Evolutionary conservation across 2,329 filamentous ascomycete species (phyloP).

Genomic region (Hypoxylon rubiginosum): DNA sequence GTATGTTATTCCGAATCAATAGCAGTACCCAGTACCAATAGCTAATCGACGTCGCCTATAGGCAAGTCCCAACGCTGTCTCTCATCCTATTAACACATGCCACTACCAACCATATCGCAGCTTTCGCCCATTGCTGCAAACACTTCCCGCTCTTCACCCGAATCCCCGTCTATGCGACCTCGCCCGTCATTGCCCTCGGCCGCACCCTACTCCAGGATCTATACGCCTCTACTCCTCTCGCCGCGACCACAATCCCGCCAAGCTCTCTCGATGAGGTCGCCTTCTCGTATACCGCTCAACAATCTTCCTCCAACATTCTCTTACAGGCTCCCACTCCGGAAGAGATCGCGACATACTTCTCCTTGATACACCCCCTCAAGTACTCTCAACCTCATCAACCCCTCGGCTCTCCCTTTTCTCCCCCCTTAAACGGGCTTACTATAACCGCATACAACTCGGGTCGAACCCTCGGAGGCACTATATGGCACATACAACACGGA

Average conservation of each 20-base stretch:
- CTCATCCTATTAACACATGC: constrained; percentile 95
- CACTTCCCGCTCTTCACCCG: constrained; percentile 91
- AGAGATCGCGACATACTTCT: constrained; percentile 94
- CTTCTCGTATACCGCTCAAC: constrained; percentile 65
- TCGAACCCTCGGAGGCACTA: constrained; percentile 94
- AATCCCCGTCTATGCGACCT: constrained; percentile 94
- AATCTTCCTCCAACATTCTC: constrained; percentile 69
- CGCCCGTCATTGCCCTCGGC: constrained; percentile 92
- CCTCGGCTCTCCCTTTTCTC: constrained; percentile 86
- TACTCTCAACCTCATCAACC: constrained; percentile 98
- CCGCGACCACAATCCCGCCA: constrained; percentile 83
- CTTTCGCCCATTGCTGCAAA: constrained; percentile 97
- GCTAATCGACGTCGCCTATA: constrained; percentile 53
- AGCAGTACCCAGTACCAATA: constrained; percentile 13
- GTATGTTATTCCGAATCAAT: constrained; percentile 62
- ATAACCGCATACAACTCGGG: constrained; percentile 98
- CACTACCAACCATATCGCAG: constrained; percentile 90
- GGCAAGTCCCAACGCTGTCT: constrained; percentile 91
- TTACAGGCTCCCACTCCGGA: constrained; percentile 81
- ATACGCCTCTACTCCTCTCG: constrained; percentile 90
- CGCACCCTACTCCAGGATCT: constrained; percentile 92
- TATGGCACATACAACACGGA: constrained; percentile 98
- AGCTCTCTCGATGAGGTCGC: constrained; percentile 77
- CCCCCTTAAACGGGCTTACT: constrained; percentile 88
- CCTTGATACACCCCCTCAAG: constrained; percentile 89